phyloP scores from a whole-genome alignment of 2,329 filamentous ascomycete species.

The Diaporthe humulicola region DNA sequence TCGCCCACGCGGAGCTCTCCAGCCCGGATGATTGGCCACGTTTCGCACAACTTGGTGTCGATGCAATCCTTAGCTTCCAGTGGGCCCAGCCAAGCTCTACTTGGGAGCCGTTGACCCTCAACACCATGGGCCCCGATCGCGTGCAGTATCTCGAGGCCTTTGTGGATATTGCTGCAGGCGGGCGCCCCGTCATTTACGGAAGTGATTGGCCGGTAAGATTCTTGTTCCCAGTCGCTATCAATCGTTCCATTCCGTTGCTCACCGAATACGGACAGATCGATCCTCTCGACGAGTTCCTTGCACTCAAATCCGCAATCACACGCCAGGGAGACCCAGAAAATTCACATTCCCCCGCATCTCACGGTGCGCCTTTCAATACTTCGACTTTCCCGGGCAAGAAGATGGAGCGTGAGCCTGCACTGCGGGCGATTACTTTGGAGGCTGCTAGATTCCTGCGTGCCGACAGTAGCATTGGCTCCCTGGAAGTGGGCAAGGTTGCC shows the following conservation, averaged over 20 bases:
- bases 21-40: background rate
- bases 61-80: slow-evolving; percentile 8
- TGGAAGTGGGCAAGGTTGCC: slow-evolving; percentile 2
- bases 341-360: background rate
- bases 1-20: background rate
- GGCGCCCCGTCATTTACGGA: background rate
- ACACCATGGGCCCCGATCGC: background rate
- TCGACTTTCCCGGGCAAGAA: slow-evolving; percentile 9
- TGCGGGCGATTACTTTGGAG: slow-evolving; percentile 4
- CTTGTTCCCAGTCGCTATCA: background rate
- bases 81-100: slow-evolving; percentile 9
- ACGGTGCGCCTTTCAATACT: slow-evolving; percentile 7
- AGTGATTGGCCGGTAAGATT: slow-evolving; percentile 5
- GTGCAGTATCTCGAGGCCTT: slow-evolving; percentile 2
- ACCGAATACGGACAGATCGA: background rate
- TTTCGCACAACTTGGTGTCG: background rate
- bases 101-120: slow-evolving; percentile 4
- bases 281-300: slow-evolving; percentile 9
- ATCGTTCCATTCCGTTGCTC: background rate
- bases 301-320: background rate
- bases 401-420: slow-evolving; percentile 11
- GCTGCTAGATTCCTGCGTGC: slow-evolving; percentile 1
- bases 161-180: background rate
- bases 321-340: background rate
- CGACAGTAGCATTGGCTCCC: background rate